Base-by-base conservation (phyloP, 208 protist species). In the Balamuthia mandrillaris region DNA sequence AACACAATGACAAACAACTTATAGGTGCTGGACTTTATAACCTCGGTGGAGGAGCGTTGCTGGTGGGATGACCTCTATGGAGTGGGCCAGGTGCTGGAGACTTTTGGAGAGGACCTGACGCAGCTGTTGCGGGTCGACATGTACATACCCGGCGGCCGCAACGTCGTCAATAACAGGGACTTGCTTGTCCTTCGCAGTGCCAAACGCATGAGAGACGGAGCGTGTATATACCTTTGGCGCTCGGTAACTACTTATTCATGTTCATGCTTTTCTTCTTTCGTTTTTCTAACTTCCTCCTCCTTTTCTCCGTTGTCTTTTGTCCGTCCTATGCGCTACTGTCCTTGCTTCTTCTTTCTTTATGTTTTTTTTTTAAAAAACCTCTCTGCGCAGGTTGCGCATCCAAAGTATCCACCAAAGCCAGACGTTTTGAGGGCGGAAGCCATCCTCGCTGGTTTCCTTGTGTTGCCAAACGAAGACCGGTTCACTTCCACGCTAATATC, bases 31-130 rank as follows among this genome's bases (percentile, higher is more conserved):
- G 63, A 72, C 63, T 51, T 72, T 41, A 41, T 72, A 33, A 72
- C 39, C 33, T 72, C 63, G 3, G 39, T 72, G 31, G 63, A 72
- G 3, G 63, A 72, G 63, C 63, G 63, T 16, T 72, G 63, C 63
- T 72, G 31, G 24, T 72, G 63, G 63, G 63, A 72, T 12, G 63
- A 72, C 63, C 42, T 72, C 39, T 72, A 72, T 41, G 29, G 39
- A 4, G 49, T 41, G 39, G 63, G 63, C 12, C 63, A 41, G 24
- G 63, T 72, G 0, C 39, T 51, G 61, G 21, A 72, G 63, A 47
- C 49, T n/a, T 18, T 72, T 21, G 63, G 63, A 0, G 63, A 72
- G 39, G 39, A 33, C 10, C 27, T 41, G 63, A 41, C 63, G 39
- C 29, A 72, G 21, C 16, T 72, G 27, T 41, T 72, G 0, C 6